Evolutionary conservation across 148 eudicot species (phyloP).

Genomic region (Salicornia ramosissima): DNA sequence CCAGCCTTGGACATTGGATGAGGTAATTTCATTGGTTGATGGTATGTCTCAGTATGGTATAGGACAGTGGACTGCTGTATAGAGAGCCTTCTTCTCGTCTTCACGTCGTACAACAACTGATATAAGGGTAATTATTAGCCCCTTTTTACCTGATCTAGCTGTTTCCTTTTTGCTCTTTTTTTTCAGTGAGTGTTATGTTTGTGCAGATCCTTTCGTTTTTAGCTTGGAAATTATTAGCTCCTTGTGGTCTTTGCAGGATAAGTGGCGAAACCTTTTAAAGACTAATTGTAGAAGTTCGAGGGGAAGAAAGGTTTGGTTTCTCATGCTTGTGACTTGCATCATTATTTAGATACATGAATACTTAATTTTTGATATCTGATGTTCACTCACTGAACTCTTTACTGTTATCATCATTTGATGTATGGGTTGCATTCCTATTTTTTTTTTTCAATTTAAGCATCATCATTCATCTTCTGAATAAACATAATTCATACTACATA

Average conservation of each 20-base stretch:
- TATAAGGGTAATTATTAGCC: conserved; percentile 47
- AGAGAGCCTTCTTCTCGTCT: conserved; percentile 39
- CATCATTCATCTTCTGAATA: too few species aligned
- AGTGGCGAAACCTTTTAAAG: conserved; percentile 73
- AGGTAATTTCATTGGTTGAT: conserved; percentile 54
- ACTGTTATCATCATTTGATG: not conserved
- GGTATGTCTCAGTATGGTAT: conserved; percentile 58
- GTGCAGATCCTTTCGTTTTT: not conserved
- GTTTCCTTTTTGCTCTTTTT: not conserved
- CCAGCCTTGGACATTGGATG: conserved; percentile 51
- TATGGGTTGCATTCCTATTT: not conserved
- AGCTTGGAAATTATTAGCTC: not conserved
- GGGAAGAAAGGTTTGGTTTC: too few species aligned
- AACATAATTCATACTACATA: too few species aligned
- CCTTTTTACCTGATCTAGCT: not conserved
- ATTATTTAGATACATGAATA: not conserved
- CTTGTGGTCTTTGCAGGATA: conserved; percentile 46
- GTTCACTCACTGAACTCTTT: not conserved
- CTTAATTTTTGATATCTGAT: not conserved
- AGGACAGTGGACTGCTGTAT: conserved; percentile 64
- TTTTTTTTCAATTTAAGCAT: too few species aligned
- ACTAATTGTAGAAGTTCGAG: conserved; percentile 36
- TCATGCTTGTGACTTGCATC: too few species aligned
- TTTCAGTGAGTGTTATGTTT: not conserved
- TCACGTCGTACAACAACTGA: conserved; percentile 54